Conservation (phyloP, 495 filamentous ascomycete species). For the Penicillium bovifimosum region DNA sequence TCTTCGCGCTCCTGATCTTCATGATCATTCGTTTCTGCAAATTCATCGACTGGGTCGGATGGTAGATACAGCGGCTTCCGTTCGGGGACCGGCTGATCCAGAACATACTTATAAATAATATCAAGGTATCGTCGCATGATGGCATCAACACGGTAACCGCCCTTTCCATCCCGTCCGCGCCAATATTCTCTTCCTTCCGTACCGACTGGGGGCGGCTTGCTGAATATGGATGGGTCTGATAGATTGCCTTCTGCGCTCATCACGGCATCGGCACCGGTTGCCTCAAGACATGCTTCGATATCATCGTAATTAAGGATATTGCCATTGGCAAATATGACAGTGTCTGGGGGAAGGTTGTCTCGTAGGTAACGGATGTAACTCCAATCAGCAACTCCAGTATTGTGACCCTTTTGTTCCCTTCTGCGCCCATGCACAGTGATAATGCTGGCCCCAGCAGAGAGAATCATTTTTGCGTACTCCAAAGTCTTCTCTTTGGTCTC, state of each 20-base stretch:
- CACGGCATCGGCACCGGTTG: conserved; percentile 85
- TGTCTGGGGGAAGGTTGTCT: conserved; percentile 75
- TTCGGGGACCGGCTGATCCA: conserved; percentile 54
- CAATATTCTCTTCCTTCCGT: conserved; percentile 73
- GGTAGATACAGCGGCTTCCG: conserved; percentile 70
- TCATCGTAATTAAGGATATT: conserved; percentile 84
- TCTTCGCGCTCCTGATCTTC: conserved; percentile 35
- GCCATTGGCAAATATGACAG: conserved; percentile 94
- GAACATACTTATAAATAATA: conserved; percentile 72
- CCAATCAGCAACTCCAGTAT: conserved; percentile 95
- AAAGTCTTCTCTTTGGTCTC: conserved; percentile 82
- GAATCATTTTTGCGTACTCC: conserved; percentile 81
- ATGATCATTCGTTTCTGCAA: conserved; percentile 21
- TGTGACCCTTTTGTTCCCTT: conserved; percentile 92
- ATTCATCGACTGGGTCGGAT: conserved; percentile 49
- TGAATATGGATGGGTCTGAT: conserved; percentile 84
- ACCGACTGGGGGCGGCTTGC: conserved; percentile 55
- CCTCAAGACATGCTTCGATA: conserved; percentile 68
- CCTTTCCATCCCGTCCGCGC: conserved; percentile 71
- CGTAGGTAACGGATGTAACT: conserved; percentile 71
- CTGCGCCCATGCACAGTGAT: conserved; percentile 86
- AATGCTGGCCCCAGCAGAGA: conserved; percentile 85
- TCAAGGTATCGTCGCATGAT: conserved; percentile 84
- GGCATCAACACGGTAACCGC: conserved; percentile 86
- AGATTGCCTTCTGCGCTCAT: conserved; percentile 96